phyloP scores from a whole-genome alignment of 352 stramenopile genomes.

The Albugo laibachii region DNA sequence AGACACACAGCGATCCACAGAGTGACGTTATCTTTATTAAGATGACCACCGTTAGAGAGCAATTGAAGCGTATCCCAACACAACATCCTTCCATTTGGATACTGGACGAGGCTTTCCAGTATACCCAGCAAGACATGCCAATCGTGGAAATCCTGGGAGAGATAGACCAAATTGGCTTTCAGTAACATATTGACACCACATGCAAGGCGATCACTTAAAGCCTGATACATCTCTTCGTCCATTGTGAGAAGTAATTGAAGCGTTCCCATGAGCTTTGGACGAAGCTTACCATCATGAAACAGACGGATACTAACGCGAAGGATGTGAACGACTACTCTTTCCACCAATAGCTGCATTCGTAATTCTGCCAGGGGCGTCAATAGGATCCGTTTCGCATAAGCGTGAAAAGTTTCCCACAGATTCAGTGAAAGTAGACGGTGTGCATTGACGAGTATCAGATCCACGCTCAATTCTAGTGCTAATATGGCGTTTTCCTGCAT shows the following conservation, averaged over 20 bases:
- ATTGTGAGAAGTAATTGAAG: conserved; percentile 50
- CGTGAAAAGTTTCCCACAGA: conserved; percentile 63
- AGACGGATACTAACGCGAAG: conserved; percentile 68
- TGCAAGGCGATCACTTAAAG: conserved; percentile 55
- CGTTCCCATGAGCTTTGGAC: conserved; percentile 63
- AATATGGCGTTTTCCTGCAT: conserved; percentile 79
- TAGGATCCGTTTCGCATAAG: conserved; percentile 55
- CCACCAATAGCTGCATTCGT: conserved; percentile 51
- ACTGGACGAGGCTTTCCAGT: conserved; percentile 54
- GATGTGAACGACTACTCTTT: conserved; percentile 74
- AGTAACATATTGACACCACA: conserved; percentile 67
- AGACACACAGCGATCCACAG: conserved; percentile 69
- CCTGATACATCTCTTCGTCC: conserved; percentile 66
- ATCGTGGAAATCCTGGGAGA: conserved; percentile 58
- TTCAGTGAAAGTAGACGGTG: conserved; percentile 52
- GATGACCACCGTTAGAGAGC: conserved; percentile 38
- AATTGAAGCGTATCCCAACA: conserved; percentile 66
- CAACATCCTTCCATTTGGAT: conserved; percentile 41
- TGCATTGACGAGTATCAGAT: conserved; percentile 71
- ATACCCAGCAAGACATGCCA: conserved; percentile 57
- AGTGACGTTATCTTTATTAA: conserved; percentile 60
- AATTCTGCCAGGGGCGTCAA: conserved; percentile 53
- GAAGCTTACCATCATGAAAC: conserved; percentile 68
- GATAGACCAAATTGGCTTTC: conserved; percentile 77
- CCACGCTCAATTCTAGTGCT: conserved; percentile 65